Conservation (phyloP, 305 asterid species). For the Fraxinus xanthoxyloides region DNA sequence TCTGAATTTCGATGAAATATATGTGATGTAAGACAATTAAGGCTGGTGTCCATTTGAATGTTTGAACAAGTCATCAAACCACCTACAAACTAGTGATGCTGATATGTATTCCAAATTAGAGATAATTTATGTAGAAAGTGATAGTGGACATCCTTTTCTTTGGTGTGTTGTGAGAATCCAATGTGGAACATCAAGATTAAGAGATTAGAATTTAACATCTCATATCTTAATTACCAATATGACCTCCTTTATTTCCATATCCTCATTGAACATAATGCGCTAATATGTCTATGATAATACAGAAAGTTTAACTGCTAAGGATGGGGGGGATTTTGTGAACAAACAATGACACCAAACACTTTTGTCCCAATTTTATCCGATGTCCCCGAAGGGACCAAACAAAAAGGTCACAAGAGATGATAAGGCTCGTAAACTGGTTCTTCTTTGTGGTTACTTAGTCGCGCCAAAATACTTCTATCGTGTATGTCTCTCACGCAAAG, state of each 20-base stretch:
- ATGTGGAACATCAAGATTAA: conserved; percentile 3
- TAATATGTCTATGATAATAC: not conserved
- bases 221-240: not conserved
- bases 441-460: not conserved
- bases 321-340: not conserved
- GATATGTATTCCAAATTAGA: conserved; percentile 32
- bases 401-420: not conserved
- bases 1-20: not conserved
- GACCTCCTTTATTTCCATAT: not conserved
- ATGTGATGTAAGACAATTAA: conserved; percentile 3
- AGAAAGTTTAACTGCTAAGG: not conserved
- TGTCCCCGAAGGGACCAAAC: not conserved
- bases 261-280: not conserved
- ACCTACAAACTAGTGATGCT: conserved; percentile 25
- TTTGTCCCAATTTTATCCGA: not conserved
- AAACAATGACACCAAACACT: not conserved
- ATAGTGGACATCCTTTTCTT: conserved; percentile 20
- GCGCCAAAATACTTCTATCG: not conserved
- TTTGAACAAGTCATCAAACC: conserved; percentile 9
- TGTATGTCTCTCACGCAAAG: not conserved
- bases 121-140: not conserved
- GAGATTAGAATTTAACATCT: not conserved
- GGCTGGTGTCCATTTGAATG: not conserved
- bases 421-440: not conserved
- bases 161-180: not conserved